Evolutionary conservation across 78 protist species (phyloP).

Genomic region (Polysphondylium violaceum): DNA sequence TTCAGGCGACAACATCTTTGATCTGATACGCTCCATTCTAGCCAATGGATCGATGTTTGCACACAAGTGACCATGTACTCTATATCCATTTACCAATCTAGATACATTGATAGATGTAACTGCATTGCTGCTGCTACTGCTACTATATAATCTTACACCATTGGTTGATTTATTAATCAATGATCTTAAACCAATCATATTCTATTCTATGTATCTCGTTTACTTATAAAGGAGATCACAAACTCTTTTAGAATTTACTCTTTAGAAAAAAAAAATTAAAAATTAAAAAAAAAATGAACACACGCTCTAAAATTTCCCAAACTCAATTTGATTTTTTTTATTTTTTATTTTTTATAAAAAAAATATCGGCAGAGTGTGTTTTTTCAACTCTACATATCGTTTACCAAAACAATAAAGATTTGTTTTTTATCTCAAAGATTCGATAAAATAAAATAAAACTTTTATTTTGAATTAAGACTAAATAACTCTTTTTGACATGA

Average conservation of each 20-base stretch:
- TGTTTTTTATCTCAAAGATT: too few relatives aligned
- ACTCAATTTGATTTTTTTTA: slow-evolving; percentile 1
- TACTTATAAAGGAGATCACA: not conserved
- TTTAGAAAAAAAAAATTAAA: not conserved
- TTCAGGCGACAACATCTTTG: not conserved
- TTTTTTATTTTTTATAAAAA: not conserved
- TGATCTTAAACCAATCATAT: slow-evolving; percentile 8
- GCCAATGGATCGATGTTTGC: slow-evolving; percentile 78
- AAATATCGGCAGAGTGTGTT: not conserved
- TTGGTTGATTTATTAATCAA: not conserved
- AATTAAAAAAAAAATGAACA: not conserved
- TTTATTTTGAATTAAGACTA: too few relatives aligned
- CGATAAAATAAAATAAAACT: too few relatives aligned
- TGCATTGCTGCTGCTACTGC: not conserved
- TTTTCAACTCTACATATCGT: not conserved
- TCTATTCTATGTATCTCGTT: not conserved
- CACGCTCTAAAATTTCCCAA: not conserved
- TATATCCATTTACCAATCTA: slow-evolving; percentile 65
- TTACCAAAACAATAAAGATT: not conserved
- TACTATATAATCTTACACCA: not conserved
- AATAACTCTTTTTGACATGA: too few relatives aligned
- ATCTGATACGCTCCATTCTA: slow-evolving; percentile 47
- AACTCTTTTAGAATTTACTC: too few relatives aligned
- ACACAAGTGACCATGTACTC: slow-evolving; percentile 69
- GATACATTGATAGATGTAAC: not conserved